Percentiles rank a stretch among this genome's conserved stretches.
Evolutionary conservation across 176 grass and related monocot genomes (phyloP).

Genomic region (Triticum urartu): DNA sequence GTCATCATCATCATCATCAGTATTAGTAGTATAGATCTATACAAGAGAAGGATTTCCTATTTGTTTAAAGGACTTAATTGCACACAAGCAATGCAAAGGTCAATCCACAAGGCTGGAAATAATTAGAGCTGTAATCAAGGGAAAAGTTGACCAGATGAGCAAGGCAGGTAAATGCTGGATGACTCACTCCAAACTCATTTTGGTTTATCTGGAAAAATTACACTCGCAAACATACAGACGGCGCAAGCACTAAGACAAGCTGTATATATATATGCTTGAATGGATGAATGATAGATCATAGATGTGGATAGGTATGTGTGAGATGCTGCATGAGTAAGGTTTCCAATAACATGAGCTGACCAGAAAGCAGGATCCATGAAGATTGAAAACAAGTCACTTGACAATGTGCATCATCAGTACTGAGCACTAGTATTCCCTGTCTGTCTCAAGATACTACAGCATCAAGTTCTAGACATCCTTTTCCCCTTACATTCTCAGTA

Average conservation of each 20-base stretch:
- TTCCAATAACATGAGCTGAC: conserved; percentile 25
- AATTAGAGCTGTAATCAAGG: not conserved
- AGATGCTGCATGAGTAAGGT: conserved; percentile 27
- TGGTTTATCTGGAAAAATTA: not conserved
- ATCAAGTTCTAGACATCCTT: conserved; percentile 18
- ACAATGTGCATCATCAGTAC: conserved; percentile 25
- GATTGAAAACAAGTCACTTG: conserved; percentile 31
- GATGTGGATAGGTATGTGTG: conserved; percentile 23
- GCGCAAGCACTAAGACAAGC: not conserved
- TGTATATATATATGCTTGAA: not conserved
- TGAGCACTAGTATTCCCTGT: conserved; percentile 28
- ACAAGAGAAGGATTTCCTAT: not conserved
- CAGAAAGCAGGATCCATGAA: conserved; percentile 32
- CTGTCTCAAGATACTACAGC: conserved; percentile 33
- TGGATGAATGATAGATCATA: not conserved
- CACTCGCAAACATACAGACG: not conserved
- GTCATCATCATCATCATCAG: conserved; percentile 5
- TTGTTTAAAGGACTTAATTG: conserved; percentile 8
- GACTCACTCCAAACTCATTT: conserved; percentile 35
- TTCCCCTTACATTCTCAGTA: conserved; percentile 34
- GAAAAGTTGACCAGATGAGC: conserved; percentile 29
- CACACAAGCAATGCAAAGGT: conserved; percentile 14
- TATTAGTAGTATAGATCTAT: conserved; percentile 17
- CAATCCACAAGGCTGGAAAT: conserved; percentile 10
- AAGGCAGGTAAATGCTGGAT: conserved; percentile 26